Evolutionary conservation across 1,284 basidiomycete genomes (phyloP), one percentile per base, ranked within the genome.

Genomic region (Coniferiporia sulphurascens): DNA sequence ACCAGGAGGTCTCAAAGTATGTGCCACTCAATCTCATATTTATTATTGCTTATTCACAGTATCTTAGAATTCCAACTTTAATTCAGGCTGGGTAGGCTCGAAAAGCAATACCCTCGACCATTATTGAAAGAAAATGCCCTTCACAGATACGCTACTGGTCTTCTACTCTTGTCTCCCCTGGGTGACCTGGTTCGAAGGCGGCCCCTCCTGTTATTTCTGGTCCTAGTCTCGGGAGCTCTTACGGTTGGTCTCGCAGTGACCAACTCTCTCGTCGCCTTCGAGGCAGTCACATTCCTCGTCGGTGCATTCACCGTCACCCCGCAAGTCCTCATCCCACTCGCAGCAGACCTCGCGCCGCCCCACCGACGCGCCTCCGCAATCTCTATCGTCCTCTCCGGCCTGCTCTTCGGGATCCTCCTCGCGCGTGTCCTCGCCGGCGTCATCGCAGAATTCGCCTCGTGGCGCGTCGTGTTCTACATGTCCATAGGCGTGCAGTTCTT

Each of bases 391-490:
- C 70, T 88, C 12, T 80, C 83, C 0, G 89, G 88, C 0, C 73
- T 90, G 19, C 78, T 89, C 35, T 76, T 88, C 17, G 88, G 89
- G n/a, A 72, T 90, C 41, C 78, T 89, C n/a, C 71, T 83, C 13
- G 88, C 86, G 0, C 76, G 87, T 51, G 84, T 89, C 0, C 69
- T 91, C 1, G 79, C 84, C 0, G 88, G 88, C 0, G 73, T 87
- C 48, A 81, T 91, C 43, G 81, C 82, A 1, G 74, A 89, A 63
- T 85, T 82, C 60, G 70, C 74, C 0, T 75, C 77, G 13, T 89
- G 84, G 83, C 75, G 82, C 27, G 81, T 84, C 41, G 81, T 86
- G 21, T 89, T 86, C 65, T 89, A 83, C 71, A 75, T 86, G 69
- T 79, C 82, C 5, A 80, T 85, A 53, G 85, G 81, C 3, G 72